Base-by-base conservation (phyloP, 192 early-diverging fungal species). In the Umbelopsis isabellina region DNA sequence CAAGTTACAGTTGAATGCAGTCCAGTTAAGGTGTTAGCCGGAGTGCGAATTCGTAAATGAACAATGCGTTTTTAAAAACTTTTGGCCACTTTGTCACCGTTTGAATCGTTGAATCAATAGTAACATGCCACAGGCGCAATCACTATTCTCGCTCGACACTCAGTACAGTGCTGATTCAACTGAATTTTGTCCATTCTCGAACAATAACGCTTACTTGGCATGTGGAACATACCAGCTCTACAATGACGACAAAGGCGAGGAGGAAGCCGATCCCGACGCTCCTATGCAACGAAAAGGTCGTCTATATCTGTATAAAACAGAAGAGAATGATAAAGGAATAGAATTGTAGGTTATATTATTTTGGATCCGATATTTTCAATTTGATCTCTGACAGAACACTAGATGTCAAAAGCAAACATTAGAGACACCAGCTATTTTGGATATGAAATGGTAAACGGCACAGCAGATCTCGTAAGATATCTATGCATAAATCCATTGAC, bases 221-320 rank as follows among this genome's bases (percentile, higher is more conserved):
- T 86, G 90, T 58, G 91, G 91, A 8, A 93, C 91, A 0, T 93
- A 93, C 69, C 86, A 93, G 73, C 75, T 93, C 4, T 72, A 78
- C 1, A 79, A 84, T 30, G 75, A 82, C 46, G 72, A 74, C 46
- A 53, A 78, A 20, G 52, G 82, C 22, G 68, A 30, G 47, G 66
- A 76, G 44, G 61, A 72, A 6, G 61, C 65, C 9, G 75, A 66
- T 37, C 16, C 35, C 9, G 75, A 80, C 5, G 73, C 66, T 46
- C 75, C 85, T 12, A 86, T 84, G 51, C 72, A 82, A 21, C 76
- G 94, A 45, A 78, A 85, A 8, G 94, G 94, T 9, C 79, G 87
- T 30, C 75, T 95, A 37, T 83, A 90, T 33, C 71, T 94, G n/a
- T 91, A 84, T 65, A 74, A 85, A 48, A 75, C 80, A 0, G 58